Conservation (phyloP, 768 basidiomycete genomes). For the Boletus sensibilis region DNA sequence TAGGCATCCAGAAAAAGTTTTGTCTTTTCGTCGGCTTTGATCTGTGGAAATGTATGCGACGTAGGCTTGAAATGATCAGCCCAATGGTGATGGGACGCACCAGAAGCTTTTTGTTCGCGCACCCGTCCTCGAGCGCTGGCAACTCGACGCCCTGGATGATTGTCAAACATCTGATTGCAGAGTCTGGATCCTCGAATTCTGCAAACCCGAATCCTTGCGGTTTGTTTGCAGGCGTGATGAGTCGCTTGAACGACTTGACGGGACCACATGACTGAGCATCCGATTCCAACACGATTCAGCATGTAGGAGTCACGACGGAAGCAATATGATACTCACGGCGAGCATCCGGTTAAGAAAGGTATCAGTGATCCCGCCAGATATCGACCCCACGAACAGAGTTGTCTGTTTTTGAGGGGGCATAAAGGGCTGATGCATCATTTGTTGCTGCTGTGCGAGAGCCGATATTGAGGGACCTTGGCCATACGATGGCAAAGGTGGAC, state of each 20-base stretch:
- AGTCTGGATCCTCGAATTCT: constrained; percentile 91
- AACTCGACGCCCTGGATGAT: constrained; percentile 64
- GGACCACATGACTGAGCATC: constrained; percentile 80
- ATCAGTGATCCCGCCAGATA: constrained; percentile 91
- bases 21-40: constrained; percentile 97
- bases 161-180: constrained; percentile 73
- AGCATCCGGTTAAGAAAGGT: constrained; percentile 75
- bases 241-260: constrained; percentile 86
- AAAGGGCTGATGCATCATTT: constrained; percentile 56
- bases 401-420: constrained; percentile 72
- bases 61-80: constrained; percentile 37
- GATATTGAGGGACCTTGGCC: constrained; percentile 92
- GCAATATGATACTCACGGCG: constrained; percentile 47
- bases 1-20: constrained; percentile 85
- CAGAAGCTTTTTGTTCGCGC: constrained; percentile 61
- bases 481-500: constrained; percentile 82
- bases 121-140: constrained; percentile 59
- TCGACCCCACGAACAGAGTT: constrained; percentile 89
- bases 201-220: constrained; percentile 98
- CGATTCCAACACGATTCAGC: neutral
- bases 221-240: constrained; percentile 89
- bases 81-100: constrained; percentile 48
- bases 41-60: constrained; percentile 44
- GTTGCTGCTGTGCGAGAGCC: constrained; percentile 86
- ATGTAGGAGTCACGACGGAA: neutral